Percentiles rank a stretch among this genome's conserved stretches.
Conservation (phyloP, 2,329 filamentous ascomycete species). For the Cladosporium sp. region DNA sequence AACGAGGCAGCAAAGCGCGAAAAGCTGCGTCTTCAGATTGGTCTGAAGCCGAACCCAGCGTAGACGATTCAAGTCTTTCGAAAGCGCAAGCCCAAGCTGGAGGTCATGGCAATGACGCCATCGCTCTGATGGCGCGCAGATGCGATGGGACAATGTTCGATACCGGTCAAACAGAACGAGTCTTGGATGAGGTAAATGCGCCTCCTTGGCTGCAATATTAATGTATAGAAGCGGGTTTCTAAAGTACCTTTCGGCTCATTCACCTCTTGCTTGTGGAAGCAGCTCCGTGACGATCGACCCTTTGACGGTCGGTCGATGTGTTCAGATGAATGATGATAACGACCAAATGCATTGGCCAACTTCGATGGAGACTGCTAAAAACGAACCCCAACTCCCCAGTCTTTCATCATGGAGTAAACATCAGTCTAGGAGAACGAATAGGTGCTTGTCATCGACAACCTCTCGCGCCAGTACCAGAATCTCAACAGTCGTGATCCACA, state of each 20-base stretch:
- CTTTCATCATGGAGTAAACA: not conserved
- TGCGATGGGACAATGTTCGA: not conserved
- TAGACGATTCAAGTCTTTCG: conserved; percentile 21
- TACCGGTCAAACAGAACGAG: conserved; percentile 10
- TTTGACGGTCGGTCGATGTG: no score
- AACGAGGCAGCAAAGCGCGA: conserved; percentile 36
- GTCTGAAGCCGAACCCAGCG: conserved; percentile 37
- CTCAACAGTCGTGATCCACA: not conserved
- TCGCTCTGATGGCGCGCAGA: not conserved
- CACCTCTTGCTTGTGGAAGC: not conserved
- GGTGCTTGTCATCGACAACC: conserved; percentile 6
- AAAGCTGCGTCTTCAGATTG: conserved; percentile 36
- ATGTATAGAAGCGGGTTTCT: not conserved
- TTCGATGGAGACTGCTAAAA: not conserved
- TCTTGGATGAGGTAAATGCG: not conserved
- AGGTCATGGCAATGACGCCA: not conserved
- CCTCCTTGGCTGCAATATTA: conserved; percentile 13
- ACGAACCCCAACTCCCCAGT: not conserved
- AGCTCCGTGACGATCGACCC: not conserved
- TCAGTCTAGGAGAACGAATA: not conserved
- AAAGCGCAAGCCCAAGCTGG: not conserved
- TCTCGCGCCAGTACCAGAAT: not conserved
- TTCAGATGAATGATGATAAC: not conserved
- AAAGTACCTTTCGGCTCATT: not conserved
- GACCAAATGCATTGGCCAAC: not conserved